Evolutionary conservation across 177 flowering plant species (phyloP), one percentile per base, ranked within the genome.

Genomic region (Vitis hybrid): DNA sequence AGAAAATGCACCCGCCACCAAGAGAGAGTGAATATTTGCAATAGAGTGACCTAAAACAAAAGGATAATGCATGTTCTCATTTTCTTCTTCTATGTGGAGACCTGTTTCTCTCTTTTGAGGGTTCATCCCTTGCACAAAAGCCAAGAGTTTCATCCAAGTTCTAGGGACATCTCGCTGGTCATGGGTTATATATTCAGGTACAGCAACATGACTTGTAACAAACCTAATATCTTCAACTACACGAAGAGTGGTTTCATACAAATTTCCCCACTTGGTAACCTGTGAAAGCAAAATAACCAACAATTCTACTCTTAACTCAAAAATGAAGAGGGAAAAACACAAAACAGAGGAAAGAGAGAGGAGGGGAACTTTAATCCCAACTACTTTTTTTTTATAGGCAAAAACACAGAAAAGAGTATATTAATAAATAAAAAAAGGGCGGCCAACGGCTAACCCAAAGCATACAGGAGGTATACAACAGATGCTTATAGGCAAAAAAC

Each of bases 81-180:
- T 88, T 78, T 96, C 98, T 72, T 93, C 99, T 76, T 92, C 97
- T 55, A 87, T 76, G 75, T 83, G 94, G 66, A 85, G 73, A 52
- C 92, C 90, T 11, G 89, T 87, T 72, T 88, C 97, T 82, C 98
- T 82, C 84, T 88, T 96, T 70, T 76, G 90, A 67, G 98, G 89
- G 72, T 85, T 84, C 92, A 92, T 91, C 34, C 97, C 98, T 84
- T 96, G 99, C 77, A 92, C 86, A 85, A 78, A 89, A 62, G 86
- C 65, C 83, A 92, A 76, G 19, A 96, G 87, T 69, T 64, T 80
- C 74, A 94, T 74, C 97, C 98, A 96, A 40, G 85, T 77, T 80
- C 81, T 87, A 62, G 70, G 77, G 60, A 94, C 75, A 72, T 88
- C 90, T 61, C 66, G 82, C 70, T 83, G 82, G 15, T 82, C 81